Base-by-base conservation (phyloP, 1,284 basidiomycete genomes). In the Malassezia pachydermatis region DNA sequence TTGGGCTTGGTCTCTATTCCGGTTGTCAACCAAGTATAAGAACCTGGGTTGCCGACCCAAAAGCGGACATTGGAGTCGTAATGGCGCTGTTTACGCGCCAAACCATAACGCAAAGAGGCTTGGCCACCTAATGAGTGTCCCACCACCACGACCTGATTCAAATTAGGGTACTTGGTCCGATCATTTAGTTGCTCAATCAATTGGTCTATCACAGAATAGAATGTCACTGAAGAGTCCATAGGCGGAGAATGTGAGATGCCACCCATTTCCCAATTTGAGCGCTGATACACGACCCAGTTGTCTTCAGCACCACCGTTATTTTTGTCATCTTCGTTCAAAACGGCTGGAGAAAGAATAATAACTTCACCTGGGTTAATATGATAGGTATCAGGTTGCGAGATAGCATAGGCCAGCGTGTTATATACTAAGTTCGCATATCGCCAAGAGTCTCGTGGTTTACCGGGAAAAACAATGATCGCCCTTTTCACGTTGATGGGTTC, bases 91-190 rank as follows among this genome's bases (percentile, higher is more conserved):
- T 63, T 62, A 30, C 63, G 63, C 10, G 65, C 35, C 23, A 65
- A 16, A 0, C 65, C 55, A 35, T 67, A 70, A 11, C 65, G 48
- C 44, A 59, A 49, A 3, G 57, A 40, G 1, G 62, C 59, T 28
- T 67, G 65, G 3, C 55, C 67, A 17, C 67, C 67, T 58, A 70
- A 61, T 17, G 67, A 70, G 35, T 68, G 65, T 5, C 67, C 67
- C 13, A 53, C 65, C 10, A 70, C 29, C 9, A 68, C 63, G 17
- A 70, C 53, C 34, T 63, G 58, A 22, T 68, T 68, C 16, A 70
- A 49, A 11, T 53, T 53, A 4, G 67, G 64, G 20, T 50, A 70
- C 34, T 55, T 43, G n/a, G n/a, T n/a, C n/a, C n/a, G n/a, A n/a
- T 56, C 45, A 43, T 65, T 63, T n/a, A 67, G 42, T 54, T 41